phyloP scores from a whole-genome alignment of 345 rosid species.

The Geranium rotundifolium region DNA sequence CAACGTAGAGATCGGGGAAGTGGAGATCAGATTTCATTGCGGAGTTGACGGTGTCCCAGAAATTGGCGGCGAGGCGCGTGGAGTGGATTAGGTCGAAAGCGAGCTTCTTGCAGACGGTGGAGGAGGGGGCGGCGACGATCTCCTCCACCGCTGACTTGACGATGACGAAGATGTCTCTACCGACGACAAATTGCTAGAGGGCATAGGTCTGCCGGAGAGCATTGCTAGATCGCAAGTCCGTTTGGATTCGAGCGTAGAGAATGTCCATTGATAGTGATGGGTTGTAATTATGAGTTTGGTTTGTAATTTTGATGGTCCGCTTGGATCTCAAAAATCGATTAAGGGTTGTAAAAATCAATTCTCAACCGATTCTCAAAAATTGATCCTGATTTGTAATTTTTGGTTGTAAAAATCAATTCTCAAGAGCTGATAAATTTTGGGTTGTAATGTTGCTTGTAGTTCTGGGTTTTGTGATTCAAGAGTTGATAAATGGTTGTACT shows the following conservation, averaged over 20 bases:
- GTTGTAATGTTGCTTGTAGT: too few relatives aligned
- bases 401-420: too few relatives aligned
- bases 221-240: slow-evolving; percentile 92
- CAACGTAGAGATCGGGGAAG: slow-evolving; percentile 91
- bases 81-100: slow-evolving; percentile 95
- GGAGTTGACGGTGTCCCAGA: slow-evolving; percentile 76
- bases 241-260: slow-evolving; percentile 93
- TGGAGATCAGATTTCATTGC: slow-evolving; percentile 79
- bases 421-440: too few relatives aligned
- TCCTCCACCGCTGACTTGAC: slow-evolving; percentile 93
- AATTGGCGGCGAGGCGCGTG: slow-evolving; percentile 84
- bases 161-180: slow-evolving; percentile 73
- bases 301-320: too few relatives aligned
- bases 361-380: too few relatives aligned
- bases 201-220: slow-evolving; percentile 92
- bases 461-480: too few relatives aligned
- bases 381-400: too few relatives aligned
- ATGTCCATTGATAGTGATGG: slow-evolving; percentile 96
- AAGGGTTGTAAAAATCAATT: too few relatives aligned
- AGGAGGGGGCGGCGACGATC: slow-evolving; percentile 82
- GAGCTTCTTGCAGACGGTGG: slow-evolving; percentile 95
- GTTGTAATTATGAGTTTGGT: too few relatives aligned
- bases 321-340: too few relatives aligned
- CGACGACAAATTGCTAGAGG: slow-evolving; percentile 94
- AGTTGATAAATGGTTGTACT: too few relatives aligned